Conservation (phyloP, 768 basidiomycete genomes). For the Cystobasidium ongulense region DNA sequence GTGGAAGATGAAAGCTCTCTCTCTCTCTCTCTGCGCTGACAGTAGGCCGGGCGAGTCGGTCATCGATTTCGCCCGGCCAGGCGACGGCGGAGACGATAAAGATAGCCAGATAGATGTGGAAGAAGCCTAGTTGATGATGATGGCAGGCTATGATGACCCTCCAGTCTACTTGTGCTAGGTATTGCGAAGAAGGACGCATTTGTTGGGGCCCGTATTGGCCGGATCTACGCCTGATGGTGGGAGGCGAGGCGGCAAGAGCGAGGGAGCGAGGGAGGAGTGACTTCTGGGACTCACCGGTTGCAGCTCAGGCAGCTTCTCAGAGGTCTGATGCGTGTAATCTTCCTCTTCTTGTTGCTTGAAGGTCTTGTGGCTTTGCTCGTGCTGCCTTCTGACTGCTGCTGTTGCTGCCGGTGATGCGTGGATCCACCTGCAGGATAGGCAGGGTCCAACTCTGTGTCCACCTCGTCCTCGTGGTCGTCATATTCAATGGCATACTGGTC, state of each 20-base stretch:
- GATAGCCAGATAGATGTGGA: too few relatives aligned
- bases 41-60: neutral
- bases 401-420: neutral
- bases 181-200: too few relatives aligned
- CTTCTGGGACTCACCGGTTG: slow-evolving; percentile 3
- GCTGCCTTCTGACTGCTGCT: neutral
- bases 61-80: neutral
- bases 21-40: neutral
- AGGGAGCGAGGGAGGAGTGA: neutral
- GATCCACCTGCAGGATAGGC: neutral
- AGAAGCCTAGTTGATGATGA: too few relatives aligned
- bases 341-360: neutral
- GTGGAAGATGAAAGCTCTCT: too few relatives aligned
- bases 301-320: slow-evolving; percentile 12
- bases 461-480: neutral
- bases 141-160: too few relatives aligned
- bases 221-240: neutral
- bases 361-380: neutral
- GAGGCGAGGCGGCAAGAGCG: neutral
- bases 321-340: neutral
- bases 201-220: too few relatives aligned
- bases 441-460: too few relatives aligned
- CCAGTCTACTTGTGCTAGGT: too few relatives aligned
- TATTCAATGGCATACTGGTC: neutral
- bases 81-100: neutral